Evolutionary conservation across 2,329 filamentous ascomycete species (phyloP).

Genomic region (Aspergillus neotritici): DNA sequence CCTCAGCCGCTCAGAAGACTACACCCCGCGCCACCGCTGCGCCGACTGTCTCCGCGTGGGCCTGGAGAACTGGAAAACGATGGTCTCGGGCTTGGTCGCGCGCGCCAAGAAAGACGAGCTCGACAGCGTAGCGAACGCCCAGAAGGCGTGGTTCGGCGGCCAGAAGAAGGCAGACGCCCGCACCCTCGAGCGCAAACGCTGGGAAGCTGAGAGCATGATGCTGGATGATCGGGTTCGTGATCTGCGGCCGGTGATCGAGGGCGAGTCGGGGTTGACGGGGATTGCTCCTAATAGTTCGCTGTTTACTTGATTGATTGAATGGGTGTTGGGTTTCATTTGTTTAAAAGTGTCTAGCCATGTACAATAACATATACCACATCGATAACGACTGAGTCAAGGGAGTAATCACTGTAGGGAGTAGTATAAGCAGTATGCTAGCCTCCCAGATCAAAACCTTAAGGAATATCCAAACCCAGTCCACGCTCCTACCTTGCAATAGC

Average conservation of each 20-base stretch:
- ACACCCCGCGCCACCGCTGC: slow-evolving; percentile 56
- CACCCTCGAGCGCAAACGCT: slow-evolving; percentile 28
- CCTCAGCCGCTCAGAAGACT: slow-evolving; percentile 25
- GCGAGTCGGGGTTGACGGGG: slow-evolving; percentile 23
- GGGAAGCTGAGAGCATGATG: slow-evolving; percentile 38
- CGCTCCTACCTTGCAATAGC: no score
- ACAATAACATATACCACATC: no score
- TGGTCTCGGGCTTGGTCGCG: slow-evolving; percentile 63
- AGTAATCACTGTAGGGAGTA: no score
- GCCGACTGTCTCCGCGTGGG: slow-evolving; percentile 71
- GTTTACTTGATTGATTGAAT: slow-evolving; percentile 15
- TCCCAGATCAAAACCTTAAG: no score
- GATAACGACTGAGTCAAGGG: no score
- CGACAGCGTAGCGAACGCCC: slow-evolving; percentile 29
- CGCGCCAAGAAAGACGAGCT: slow-evolving; percentile 33
- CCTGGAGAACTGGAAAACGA: slow-evolving; percentile 74
- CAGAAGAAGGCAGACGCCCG: slow-evolving; percentile 24
- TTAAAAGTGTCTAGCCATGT: no score
- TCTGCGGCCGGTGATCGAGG: slow-evolving; percentile 28
- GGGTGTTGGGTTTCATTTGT: no score
- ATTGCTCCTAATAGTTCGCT: slow-evolving; percentile 27
- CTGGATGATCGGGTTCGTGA: slow-evolving; percentile 31
- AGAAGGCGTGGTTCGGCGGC: slow-evolving; percentile 31
- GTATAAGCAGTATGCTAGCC: no score
- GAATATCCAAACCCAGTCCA: no score